Percentiles rank a stretch among this genome's conserved stretches.
phyloP scores from a whole-genome alignment of 495 filamentous ascomycete species.

The Chaetomium tenue region DNA sequence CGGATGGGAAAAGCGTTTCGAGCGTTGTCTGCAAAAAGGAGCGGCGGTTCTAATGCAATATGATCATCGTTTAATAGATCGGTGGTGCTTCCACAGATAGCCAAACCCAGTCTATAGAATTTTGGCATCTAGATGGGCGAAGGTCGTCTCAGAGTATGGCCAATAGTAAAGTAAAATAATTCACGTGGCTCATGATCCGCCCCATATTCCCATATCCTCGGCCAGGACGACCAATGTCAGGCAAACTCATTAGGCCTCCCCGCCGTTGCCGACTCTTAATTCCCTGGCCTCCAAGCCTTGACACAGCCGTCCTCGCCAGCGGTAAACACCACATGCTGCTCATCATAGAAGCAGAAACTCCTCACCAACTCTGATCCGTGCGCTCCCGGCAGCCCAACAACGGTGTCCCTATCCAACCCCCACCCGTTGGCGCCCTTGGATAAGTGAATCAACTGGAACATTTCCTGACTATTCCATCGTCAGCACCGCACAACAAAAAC shows the following conservation, averaged over 20 bases:
- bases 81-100: conserved; percentile 11
- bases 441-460: conserved; percentile 67
- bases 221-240: too few species aligned
- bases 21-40: conserved; percentile 7
- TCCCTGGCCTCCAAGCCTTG: conserved; percentile 56
- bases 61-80: conserved; percentile 25
- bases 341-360: conserved; percentile 69
- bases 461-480: conserved; percentile 51
- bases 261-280: background rate
- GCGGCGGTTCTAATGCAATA: conserved; percentile 12
- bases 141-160: background rate
- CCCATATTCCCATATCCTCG: background rate
- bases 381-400: conserved; percentile 66
- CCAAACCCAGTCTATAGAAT: conserved; percentile 32
- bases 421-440: conserved; percentile 55
- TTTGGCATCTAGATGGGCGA: background rate
- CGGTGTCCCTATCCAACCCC: conserved; percentile 58
- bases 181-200: background rate
- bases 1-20: background rate
- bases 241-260: too few species aligned
- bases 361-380: conserved; percentile 85
- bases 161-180: background rate
- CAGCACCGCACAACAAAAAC: background rate
- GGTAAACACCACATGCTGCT: conserved; percentile 70
- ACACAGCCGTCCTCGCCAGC: conserved; percentile 77